Conservation (phyloP, 1,284 basidiomycete species). For the Melampsora americana region DNA sequence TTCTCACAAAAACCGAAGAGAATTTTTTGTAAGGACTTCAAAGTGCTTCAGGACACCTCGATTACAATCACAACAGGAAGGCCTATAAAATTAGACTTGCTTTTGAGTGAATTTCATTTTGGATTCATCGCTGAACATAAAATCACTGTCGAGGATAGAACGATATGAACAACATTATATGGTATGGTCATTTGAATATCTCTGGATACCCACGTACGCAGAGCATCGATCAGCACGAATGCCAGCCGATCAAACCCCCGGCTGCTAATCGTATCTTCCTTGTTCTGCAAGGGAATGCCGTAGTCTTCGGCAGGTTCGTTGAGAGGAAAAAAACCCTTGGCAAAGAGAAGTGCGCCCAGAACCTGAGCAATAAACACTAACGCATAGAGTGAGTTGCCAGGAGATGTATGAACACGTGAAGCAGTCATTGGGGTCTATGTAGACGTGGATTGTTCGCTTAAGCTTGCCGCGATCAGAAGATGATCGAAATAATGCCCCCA, state of each 20-base stretch:
- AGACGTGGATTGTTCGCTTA: no score
- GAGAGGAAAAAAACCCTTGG: slow-evolving; percentile 38
- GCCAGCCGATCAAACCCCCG: slow-evolving; percentile 46
- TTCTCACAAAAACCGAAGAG: neutral
- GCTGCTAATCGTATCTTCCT: neutral
- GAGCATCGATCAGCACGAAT: slow-evolving; percentile 49
- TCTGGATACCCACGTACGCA: slow-evolving; percentile 46
- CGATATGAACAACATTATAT: neutral
- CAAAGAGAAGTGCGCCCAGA: slow-evolving; percentile 24
- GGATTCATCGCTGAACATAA: slow-evolving; percentile 44
- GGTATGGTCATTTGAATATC: no score
- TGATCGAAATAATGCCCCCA: no score
- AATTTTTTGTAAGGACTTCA: neutral
- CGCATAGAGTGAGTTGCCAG: neutral
- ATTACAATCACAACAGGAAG: neutral
- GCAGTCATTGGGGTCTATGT: no score
- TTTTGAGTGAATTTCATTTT: slow-evolving; percentile 46
- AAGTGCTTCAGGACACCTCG: neutral
- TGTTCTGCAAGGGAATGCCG: slow-evolving; percentile 2
- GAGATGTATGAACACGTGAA: neutral
- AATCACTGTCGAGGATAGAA: slow-evolving; percentile 45
- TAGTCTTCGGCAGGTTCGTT: slow-evolving; percentile 20
- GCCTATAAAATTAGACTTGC: slow-evolving; percentile 15
- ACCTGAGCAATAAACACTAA: slow-evolving; percentile 13
- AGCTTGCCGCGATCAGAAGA: no score